Base-by-base conservation (phyloP, 495 filamentous ascomycete genomes). In the Penicillium tannophilum region DNA sequence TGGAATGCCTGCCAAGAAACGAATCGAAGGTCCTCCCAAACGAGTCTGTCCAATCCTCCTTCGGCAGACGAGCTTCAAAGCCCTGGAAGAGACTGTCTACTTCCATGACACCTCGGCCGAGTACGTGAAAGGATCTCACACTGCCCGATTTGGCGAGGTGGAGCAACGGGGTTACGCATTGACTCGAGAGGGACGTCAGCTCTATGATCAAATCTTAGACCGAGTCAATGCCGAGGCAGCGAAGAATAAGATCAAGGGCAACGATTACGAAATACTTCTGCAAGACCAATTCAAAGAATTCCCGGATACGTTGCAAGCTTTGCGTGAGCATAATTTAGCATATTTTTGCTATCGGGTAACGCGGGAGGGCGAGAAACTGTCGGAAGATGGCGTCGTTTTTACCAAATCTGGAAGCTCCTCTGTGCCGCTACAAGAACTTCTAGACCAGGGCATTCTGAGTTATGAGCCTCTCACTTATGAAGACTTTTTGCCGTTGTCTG, bases 41-140 rank as follows among this genome's bases (percentile, higher is more conserved):
- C 61, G 73, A 7, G 41, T 58, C 2, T 76, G 73, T 43, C 68
- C 75, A 0, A 76, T 77, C 8, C 62, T 77, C 26, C 59, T 78
- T 3, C 70, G 76, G 8, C 76, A 77, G 49, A 79, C 75, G 4
- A 79, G 76, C 52, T 79, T 79, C 60, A 71, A 70, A 50, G 75
- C 76, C 0, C 57, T 76, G 17, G 68, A 78, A 52, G 76, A 79
- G 45, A 62, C 64, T 0, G 71, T 79, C 1, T 62, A 66, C 20
- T 76, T 79, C 52, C 54, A 51, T 33, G 59, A 65, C 48, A 6
- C 36, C 6, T 31, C 54, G 6, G 59, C 51, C 24, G 43, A 48
- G 0, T 64, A 24, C 26, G 54, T 76, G 0, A 63, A 69, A 20
- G 72, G 75, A 16, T 68, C 71, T 0, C 76, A 79, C 51, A 77